Base-by-base conservation (phyloP, 768 basidiomycete genomes). In the Rhodosporidiobolus sp. region DNA sequence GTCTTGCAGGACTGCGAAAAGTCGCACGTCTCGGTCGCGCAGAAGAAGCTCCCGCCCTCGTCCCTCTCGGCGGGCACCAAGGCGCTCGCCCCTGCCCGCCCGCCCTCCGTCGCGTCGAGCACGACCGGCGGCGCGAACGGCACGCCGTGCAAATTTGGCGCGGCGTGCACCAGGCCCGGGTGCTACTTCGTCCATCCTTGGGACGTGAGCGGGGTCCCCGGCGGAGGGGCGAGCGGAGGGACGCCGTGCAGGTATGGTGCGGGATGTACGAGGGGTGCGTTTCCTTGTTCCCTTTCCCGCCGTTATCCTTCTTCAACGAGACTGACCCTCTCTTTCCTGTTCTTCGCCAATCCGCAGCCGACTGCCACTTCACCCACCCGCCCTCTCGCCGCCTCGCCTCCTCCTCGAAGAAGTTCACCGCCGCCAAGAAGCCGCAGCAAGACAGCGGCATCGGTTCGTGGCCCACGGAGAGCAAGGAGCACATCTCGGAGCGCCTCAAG, bases 281-380 rank as follows among this genome's bases (percentile, higher is more conserved):
- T 28, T 28, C 34, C 38, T 43, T 43, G 46, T n/a, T n/a, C 34
- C 34, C 28, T 24, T 19, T n/a, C 10, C 55, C 28, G 14, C 14
- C 34, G 32, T 64, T 50, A 0, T 46, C 22, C 20, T 4, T 32
- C 28, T 63, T 20, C 34, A 11, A 34, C 53, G 38, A 43, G 38
- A 43, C 14, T 43, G 38, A 43, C 38, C 28, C 63, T 43, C 28
- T 26, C n/a, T 43, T 43, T 26, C n/a, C 26, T 30, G 19, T n/a
- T 1, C 24, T n/a, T 14, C 49, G n/a, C n/a, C n/a, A n/a, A n/a
- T 12, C 26, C n/a, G 2, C 69, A 83, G 87, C 88, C 46, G 85
- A 87, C 73, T 98, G 95, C 80, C 82, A 87, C n/a, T 99, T 89
- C 85, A 87, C 90, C 73, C 95, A 99, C 79, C 95, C 95, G 0